Evolutionary conservation across 805 yeast genomes (phyloP), one percentile per base, ranked within the genome.

Genomic region (Yarrowia keelungensis): DNA sequence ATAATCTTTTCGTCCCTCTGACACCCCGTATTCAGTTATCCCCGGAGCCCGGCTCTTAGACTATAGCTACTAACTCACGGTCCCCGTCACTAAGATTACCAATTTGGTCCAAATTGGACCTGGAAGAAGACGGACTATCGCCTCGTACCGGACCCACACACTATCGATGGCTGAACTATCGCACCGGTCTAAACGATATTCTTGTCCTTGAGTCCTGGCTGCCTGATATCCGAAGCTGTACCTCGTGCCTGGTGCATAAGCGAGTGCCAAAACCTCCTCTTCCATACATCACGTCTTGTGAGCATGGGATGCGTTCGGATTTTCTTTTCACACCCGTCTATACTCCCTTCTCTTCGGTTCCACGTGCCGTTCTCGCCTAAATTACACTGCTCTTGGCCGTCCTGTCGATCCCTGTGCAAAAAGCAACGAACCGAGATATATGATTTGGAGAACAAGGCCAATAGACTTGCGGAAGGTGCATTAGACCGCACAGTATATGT

Each of bases 331-430:
- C 12, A 19, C 54, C 4, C 56, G 32, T 36, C 16, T 26, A 4
- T 12, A 8, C 42, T 16, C 26, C 8, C 42, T 8, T 19, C 32
- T 26, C 32, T 26, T 15, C 14, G 8, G 12, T 19, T 53, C 35
- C 36, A 53, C 14, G 62, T 41, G 62, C 62, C 45, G 62, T 42
- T n/a, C 62, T 56, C 62, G 62, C 47, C 62, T 38, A 41, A n/a
- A 38, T 0, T 22, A 5, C 39, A 26, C 62, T 42, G 19, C 38
- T 26, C 42, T 56, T 22, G 62, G 62, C 39, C 9, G 62, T 56
- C 47, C 62, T 41, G 62, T 56, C 62, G 62, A 56, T 56, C 62
- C 3, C 7, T 14, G 9, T 9, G 47, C 11, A 41, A 56, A 56
- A 56, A 56, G 62, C 47, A 56, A 53, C n/a, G 39, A 32, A n/a